Conservation (phyloP, 306 rosid genomes). For the Medicago lupulina region DNA sequence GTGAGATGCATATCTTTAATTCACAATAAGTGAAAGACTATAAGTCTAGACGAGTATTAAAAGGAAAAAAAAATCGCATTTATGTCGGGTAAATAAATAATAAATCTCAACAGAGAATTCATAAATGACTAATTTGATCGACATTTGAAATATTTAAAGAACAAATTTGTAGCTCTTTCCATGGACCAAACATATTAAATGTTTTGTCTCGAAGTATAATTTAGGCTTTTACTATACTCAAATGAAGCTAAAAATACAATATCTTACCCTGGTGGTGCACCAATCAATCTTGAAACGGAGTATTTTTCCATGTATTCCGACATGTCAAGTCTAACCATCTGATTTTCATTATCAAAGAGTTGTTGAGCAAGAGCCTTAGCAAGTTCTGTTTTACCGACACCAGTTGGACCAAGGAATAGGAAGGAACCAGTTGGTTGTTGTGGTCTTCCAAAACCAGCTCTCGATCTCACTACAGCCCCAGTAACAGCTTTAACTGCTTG, state of each 20-base stretch:
- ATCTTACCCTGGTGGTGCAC: slow-evolving; percentile 95
- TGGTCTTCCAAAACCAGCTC: slow-evolving; percentile 87
- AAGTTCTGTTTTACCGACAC: slow-evolving; percentile 95
- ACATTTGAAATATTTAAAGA: no score
- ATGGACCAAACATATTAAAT: no score
- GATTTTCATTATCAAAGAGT: slow-evolving; percentile 83
- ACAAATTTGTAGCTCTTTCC: no score
- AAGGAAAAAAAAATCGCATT: no score
- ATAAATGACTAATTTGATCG: no score
- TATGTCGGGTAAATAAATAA: no score
- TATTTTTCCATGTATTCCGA: slow-evolving; percentile 93
- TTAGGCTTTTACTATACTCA: neutral
- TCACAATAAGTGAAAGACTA: no score
- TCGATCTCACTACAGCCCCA: slow-evolving; percentile 83
- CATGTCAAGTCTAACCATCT: slow-evolving; percentile 84
- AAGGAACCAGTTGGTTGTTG: slow-evolving; percentile 93
- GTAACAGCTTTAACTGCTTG: slow-evolving; percentile 85
- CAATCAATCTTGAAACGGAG: slow-evolving; percentile 81
- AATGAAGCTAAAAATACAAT: neutral
- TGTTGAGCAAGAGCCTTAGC: slow-evolving; percentile 97
- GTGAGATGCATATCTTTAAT: neutral
- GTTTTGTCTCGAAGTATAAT: no score
- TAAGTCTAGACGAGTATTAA: no score
- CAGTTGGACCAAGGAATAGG: slow-evolving; percentile 89
- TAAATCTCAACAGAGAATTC: no score